phyloP scores from a whole-genome alignment of 495 filamentous ascomycete species.

The Aspergillus asperescens region DNA sequence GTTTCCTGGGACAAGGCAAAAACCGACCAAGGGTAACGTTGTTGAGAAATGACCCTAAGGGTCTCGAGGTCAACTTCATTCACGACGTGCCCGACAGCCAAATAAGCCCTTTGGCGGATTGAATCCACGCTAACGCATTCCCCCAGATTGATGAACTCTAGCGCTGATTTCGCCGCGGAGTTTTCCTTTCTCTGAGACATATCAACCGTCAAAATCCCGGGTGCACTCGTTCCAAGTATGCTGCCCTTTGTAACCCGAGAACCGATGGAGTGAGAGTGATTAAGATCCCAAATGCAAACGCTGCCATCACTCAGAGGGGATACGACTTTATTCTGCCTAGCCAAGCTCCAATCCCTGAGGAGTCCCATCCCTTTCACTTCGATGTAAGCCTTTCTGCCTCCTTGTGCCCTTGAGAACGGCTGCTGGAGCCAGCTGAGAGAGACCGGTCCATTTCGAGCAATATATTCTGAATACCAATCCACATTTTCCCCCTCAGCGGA shows the following conservation, averaged over 20 bases:
- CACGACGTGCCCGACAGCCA: constrained; percentile 69
- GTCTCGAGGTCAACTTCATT: constrained; percentile 82
- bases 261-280: constrained; percentile 44
- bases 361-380: constrained; percentile 60
- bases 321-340: constrained; percentile 54
- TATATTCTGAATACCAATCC: constrained; percentile 85
- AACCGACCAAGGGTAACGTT: constrained; percentile 77
- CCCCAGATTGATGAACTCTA: constrained; percentile 64
- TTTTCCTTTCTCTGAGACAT: constrained; percentile 40
- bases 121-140: constrained; percentile 83
- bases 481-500: constrained; percentile 56
- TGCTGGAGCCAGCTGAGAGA: constrained; percentile 70
- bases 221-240: constrained; percentile 58
- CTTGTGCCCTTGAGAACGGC: constrained; percentile 33
- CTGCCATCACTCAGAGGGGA: constrained; percentile 82
- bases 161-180: constrained; percentile 35
- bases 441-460: constrained; percentile 72
- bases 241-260: constrained; percentile 50
- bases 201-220: constrained; percentile 55
- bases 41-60: constrained; percentile 61
- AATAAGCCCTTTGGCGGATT: constrained; percentile 61
- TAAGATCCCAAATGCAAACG: constrained; percentile 81
- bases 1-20: constrained; percentile 75
- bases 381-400: constrained; percentile 42
- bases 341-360: constrained; percentile 45